A percentile compares a stretch with the other conserved stretches of the same genome.
phyloP scores from a whole-genome alignment of 768 basidiomycete species.

The Exidia glandulosa region DNA sequence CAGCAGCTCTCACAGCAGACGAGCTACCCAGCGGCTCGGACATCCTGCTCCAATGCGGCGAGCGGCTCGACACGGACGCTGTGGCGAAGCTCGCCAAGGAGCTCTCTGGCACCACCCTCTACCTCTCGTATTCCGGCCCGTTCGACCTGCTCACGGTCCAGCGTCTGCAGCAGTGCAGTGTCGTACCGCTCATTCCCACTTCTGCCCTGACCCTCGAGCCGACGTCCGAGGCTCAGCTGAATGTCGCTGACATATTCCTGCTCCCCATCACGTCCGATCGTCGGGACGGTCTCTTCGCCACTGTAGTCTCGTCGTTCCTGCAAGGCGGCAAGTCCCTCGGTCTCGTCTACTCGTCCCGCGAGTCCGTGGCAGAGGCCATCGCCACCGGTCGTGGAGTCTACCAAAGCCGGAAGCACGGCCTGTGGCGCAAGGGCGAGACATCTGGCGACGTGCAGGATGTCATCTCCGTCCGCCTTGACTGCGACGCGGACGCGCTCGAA shows the following conservation, averaged over 20 bases:
- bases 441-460: constrained; percentile 90
- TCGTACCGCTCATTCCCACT: constrained; percentile 60
- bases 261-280: constrained; percentile 77
- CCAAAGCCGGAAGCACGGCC: constrained; percentile 88
- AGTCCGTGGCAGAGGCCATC: constrained; percentile 81
- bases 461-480: constrained; percentile 72
- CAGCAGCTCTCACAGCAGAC: constrained; percentile 44
- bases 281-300: constrained; percentile 85
- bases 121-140: constrained; percentile 40
- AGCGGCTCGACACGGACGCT: constrained; percentile 70
- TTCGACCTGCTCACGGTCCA: background rate
- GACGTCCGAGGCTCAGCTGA: constrained; percentile 48
- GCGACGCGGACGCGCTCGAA: constrained; percentile 86
- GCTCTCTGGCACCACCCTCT: constrained; percentile 43
- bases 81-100: constrained; percentile 24
- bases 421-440: constrained; percentile 96
- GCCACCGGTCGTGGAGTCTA: constrained; percentile 85
- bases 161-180: constrained; percentile 42
- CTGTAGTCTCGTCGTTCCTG: constrained; percentile 63
- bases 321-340: constrained; percentile 72
- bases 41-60: constrained; percentile 53
- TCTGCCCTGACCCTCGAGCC: constrained; percentile 51
- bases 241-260: constrained; percentile 77
- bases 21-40: constrained; percentile 39
- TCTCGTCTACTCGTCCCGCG: constrained; percentile 86